Percentiles rank a stretch among this genome's conserved stretches.
Conservation (phyloP, 2,329 filamentous ascomycete genomes). For the Thelonectria blattea region DNA sequence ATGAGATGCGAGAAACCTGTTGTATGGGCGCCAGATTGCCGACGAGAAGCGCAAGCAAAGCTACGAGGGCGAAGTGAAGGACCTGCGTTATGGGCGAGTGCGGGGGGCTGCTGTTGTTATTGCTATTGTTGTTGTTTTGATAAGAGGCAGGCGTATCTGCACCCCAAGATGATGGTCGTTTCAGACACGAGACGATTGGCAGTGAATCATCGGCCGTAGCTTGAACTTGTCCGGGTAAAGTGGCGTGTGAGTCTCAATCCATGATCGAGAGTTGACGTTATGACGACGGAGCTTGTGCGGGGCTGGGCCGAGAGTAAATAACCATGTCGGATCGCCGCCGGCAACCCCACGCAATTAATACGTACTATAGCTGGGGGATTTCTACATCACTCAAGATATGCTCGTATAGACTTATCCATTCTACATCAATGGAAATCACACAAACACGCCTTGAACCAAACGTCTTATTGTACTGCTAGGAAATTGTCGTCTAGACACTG, state of each 20-base stretch:
- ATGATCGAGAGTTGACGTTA: constrained; percentile 28
- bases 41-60: not conserved
- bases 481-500: constrained; percentile 21
- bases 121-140: not conserved
- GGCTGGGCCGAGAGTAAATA: constrained; percentile 21
- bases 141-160: not conserved
- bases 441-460: not conserved
- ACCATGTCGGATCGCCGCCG: constrained; percentile 27
- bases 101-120: not conserved
- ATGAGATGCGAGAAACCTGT: not conserved
- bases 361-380: not conserved
- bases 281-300: constrained; percentile 32
- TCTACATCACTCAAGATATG: no score
- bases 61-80: not conserved
- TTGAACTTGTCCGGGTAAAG: not conserved
- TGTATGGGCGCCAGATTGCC: constrained; percentile 10
- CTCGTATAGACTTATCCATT: no score
- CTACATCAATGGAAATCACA: no score
- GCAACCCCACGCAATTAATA: constrained; percentile 28
- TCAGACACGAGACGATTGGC: no score
- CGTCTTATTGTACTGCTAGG: not conserved
- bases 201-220: not conserved
- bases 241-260: not conserved
- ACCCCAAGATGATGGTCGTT: no score
- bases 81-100: constrained; percentile 2